Evolutionary conservation across 306 rosid genomes (phyloP), one percentile per base, ranked within the genome.

Genomic region (Mucuna pruriens): DNA sequence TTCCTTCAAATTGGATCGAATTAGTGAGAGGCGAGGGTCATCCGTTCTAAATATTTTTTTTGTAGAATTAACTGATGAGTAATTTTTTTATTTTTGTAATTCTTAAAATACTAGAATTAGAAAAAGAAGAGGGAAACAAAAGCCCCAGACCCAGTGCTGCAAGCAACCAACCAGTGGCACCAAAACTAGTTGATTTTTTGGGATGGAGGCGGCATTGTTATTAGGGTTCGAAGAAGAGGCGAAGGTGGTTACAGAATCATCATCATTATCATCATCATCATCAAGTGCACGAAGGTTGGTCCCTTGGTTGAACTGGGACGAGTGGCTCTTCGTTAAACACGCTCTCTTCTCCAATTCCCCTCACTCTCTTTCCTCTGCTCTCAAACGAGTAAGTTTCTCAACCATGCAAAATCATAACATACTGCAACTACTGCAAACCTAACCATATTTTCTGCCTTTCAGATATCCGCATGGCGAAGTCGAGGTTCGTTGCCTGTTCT

Each of bases 231-330:
- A 69, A 39, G 90, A 83, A 84, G 80, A 67, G 10, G 52, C 63
- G 1, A 9, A 8, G 16, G 64, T 65, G 31, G 77, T 51, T 65
- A 67, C 15, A 2, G 80, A 49, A 33, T 25, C 38, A 54, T 9
- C 76, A 0, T 51, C 76, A 2, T 61, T n/a, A n/a, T n/a, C n/a
- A 33, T 25, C 38, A 54, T 9, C 76, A 0, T 51, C 76, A 2
- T 61, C 90, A 2, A 78, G 55, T 65, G 54, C 83, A 7, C 86
- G 74, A 29, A 96, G 83, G 83, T 77, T 93, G 81, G 99, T 96
- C 19, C 94, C 99, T 3, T 96, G 99, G 99, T 86, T 94, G 71
- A 84, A 85, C 70, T 96, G 99, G 98, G 88, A 85, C 34, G 99
- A 96, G 61, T 96, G 99, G 99, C 82, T 84, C 70, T 87, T 90